phyloP scores from a whole-genome alignment of 371 early-diverging fungal genomes.

The Mucor indicus region DNA sequence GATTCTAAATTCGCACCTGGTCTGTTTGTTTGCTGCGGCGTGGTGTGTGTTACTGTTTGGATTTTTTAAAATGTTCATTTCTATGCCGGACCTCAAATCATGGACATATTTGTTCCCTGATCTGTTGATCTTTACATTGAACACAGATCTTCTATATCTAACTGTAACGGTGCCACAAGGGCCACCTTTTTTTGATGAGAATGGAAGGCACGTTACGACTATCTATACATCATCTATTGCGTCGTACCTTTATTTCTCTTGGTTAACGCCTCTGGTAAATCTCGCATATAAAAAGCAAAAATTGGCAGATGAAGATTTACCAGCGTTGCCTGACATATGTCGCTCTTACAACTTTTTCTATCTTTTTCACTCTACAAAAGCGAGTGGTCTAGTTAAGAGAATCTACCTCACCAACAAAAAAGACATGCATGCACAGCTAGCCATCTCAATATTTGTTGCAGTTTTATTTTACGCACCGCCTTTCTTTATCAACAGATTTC shows the following conservation, averaged over 20 bases:
- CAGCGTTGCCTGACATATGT: constrained; percentile 24
- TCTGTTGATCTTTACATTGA: constrained; percentile 11
- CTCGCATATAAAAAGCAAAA: constrained; percentile 27
- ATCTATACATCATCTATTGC: constrained; percentile 25
- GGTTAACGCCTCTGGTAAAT: constrained; percentile 27
- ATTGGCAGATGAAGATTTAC: constrained; percentile 34
- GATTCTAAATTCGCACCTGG: constrained; percentile 37
- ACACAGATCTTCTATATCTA: constrained; percentile 25
- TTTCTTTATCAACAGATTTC: constrained; percentile 34
- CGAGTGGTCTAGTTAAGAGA: constrained; percentile 21
- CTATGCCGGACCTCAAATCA: not conserved
- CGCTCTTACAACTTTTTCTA: constrained; percentile 36
- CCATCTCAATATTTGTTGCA: constrained; percentile 23
- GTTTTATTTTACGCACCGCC: constrained; percentile 35
- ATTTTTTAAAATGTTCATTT: constrained; percentile 2
- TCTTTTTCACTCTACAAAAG: constrained; percentile 23
- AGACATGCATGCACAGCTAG: constrained; percentile 23
- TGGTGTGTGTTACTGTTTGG: constrained; percentile 14
- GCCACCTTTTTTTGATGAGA: constrained; percentile 33
- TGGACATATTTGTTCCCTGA: constrained; percentile 15
- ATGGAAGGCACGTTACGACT: constrained; percentile 19
- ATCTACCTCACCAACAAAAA: constrained; percentile 22
- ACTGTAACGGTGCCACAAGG: constrained; percentile 30
- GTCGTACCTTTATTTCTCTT: constrained; percentile 22
- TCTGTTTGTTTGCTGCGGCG: constrained; percentile 16